Base-by-base conservation (phyloP, 805 yeast species). In the Metschnikowia chrysomelidarum region DNA sequence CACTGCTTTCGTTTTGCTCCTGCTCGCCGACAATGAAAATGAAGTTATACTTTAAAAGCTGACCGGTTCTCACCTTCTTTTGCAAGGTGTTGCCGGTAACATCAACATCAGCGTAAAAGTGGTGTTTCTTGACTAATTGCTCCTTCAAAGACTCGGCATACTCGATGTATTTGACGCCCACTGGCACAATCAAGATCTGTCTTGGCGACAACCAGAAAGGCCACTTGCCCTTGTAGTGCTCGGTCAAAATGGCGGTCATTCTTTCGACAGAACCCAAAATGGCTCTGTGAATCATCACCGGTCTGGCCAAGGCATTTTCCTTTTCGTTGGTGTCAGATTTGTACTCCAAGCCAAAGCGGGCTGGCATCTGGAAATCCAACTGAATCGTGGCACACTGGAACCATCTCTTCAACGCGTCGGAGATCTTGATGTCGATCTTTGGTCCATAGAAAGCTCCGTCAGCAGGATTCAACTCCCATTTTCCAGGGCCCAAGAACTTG, bases 181-280 rank as follows among this genome's bases (percentile, higher is more conserved):
- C 97, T 51, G 98, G 98, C 19, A 93, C 93, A 54, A 93, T 94
- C 53, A 91, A 73, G 40, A 91, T 77, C 71, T 93, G 99, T 72
- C 98, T 84, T 57, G 99, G 99, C n/a, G 98, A 89, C 60, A 93
- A 75, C 98, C 98, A 93, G 76, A 93, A 87, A 57, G 99, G 99
- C 99, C 99, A 93, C 64, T 88, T 93, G 57, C 99, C 99, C 59
- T 89, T 96, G 69, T 75, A 93, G 71, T 93, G 98, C 69, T 93
- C 99, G 41, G 95, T 89, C 64, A 93, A 79, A 53, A 93, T 91
- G 46, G 97, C 98, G 46, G 96, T 86, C 98, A 93, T 89, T 76
- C 99, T 86, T 75, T 93, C 99, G 43, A 93, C 94, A 29, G 96
- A 87, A 51, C 99, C 99, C 59, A 91, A 77, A 50, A 93, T 87